Percentiles rank a stretch among this genome's conserved stretches.
Evolutionary conservation across 108 stramenopile species (phyloP).

Genomic region (Nitzschia sp.): DNA sequence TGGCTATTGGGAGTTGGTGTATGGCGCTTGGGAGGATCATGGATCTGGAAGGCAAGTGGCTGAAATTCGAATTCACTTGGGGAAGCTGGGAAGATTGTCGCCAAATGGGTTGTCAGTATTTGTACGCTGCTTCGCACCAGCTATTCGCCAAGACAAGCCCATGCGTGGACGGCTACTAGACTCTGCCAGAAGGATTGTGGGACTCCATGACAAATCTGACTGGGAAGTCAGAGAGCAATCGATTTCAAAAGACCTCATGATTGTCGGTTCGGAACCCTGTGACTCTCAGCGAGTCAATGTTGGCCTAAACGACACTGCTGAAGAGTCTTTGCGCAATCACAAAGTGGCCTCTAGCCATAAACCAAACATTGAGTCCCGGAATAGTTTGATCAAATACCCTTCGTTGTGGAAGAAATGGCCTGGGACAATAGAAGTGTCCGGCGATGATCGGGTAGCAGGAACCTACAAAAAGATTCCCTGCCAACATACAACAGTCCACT

Average conservation of each 20-base stretch:
- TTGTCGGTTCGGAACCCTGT: constrained; percentile 21
- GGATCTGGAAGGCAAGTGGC: constrained; percentile 49
- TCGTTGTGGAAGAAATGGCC: constrained; percentile 68
- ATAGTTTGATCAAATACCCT: constrained; percentile 39
- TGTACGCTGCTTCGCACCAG: constrained; percentile 47
- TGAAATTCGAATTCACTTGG: constrained; percentile 43
- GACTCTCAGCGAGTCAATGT: constrained; percentile 23
- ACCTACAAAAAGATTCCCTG: constrained; percentile 44
- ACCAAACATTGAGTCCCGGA: constrained; percentile 35
- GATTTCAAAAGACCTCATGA: constrained; percentile 8
- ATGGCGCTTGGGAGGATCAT: constrained; percentile 54
- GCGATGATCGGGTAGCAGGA: constrained; percentile 35
- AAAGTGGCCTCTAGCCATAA: constrained; percentile 20
- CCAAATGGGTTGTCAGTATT: constrained; percentile 39
- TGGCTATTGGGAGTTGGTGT: constrained; percentile 47
- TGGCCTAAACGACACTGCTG: constrained; percentile 25
- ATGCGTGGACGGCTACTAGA: constrained; percentile 40
- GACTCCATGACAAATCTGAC: background rate
- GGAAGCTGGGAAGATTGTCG: constrained; percentile 30
- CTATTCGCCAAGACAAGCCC: constrained; percentile 47
- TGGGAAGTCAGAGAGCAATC: constrained; percentile 38
- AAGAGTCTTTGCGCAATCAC: constrained; percentile 21
- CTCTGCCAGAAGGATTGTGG: constrained; percentile 37
- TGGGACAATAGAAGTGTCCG: constrained; percentile 32
- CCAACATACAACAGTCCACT: constrained; percentile 54